Evolutionary conservation across 257 asterid species (phyloP).

Genomic region (Plectranthus barbatus): DNA sequence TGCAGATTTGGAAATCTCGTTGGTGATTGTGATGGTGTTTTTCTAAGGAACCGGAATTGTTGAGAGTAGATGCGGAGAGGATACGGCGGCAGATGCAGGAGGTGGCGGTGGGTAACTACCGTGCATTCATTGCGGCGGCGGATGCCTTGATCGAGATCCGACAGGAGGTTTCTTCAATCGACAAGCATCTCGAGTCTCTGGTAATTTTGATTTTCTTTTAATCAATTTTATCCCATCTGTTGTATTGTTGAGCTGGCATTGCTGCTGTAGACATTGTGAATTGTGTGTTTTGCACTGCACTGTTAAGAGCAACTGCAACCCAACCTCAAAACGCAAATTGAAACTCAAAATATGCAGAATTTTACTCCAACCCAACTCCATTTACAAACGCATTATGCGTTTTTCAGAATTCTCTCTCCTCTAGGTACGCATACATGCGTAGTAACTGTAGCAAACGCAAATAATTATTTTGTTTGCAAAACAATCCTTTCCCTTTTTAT

Average conservation of each 20-base stretch:
- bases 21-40: background rate
- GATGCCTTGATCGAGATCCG: conserved; percentile 84
- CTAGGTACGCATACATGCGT: too few relatives aligned
- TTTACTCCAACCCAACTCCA: too few relatives aligned
- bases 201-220: conserved; percentile 25
- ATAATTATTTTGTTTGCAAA: too few relatives aligned
- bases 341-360: too few relatives aligned
- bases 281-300: conserved; percentile 10
- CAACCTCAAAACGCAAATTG: too few relatives aligned
- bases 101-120: conserved; percentile 93
- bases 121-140: conserved; percentile 84
- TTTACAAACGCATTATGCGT: too few relatives aligned
- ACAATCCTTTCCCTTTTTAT: too few relatives aligned
- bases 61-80: conserved; percentile 94
- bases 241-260: conserved; percentile 19
- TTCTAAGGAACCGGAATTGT: conserved; percentile 79
- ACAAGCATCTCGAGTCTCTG: conserved; percentile 80
- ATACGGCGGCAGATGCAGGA: conserved; percentile 98
- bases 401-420: too few relatives aligned
- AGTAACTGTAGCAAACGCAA: too few relatives aligned
- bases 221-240: conserved; percentile 6
- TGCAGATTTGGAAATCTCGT: conserved; percentile 1
- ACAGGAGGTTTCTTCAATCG: conserved; percentile 78
- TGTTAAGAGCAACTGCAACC: too few relatives aligned
- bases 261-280: conserved; percentile 3